Evolutionary conservation across 495 filamentous ascomycete species (phyloP), one percentile per base, ranked within the genome.

Genomic region (Entonaema liquescens): DNA sequence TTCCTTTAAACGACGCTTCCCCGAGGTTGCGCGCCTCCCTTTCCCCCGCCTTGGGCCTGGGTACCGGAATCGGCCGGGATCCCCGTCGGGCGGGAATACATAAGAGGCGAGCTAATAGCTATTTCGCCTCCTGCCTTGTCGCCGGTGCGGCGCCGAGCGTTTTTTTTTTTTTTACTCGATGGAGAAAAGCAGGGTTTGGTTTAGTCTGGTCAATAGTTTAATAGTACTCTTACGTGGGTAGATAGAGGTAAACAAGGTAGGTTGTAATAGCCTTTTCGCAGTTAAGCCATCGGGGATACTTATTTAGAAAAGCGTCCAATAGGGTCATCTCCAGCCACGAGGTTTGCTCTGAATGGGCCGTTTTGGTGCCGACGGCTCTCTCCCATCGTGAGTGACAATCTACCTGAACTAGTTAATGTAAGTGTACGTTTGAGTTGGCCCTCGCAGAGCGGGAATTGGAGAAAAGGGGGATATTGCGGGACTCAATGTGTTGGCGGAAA

Each of bases 61-160:
- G 11, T 47, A 21, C 3, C 42, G 42, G 42, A 47, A 47, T 47
- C 42, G 42, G 42, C 42, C 42, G 42, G 42, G 2, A 2, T 19
- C 42, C 42, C 42, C 42, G 42, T 47, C 42, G 42, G 42, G 42
- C 42, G 42, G 42, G 42, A 47, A 47, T 11, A 47, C 42, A 11
- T 21, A 12, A 21, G 7, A 12, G 17, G 7, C 17, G 17, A 11
- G 42, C 17, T 21, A 47, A 21, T 47, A 7, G 42, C 42, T 47
- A 1, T 6, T 33, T n/a, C n/a, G n/a, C 36, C 36, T n/a, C 36
- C 17, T 17, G 15, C 36, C n/a, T n/a, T n/a, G n/a, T n/a, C n/a
- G n/a, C n/a, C 42, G 42, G 42, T 47, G 42, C 17, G 19, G 42
- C 42, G 42, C 42, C 42, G 42, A 47, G 31, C 11, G 6, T 33